Percentiles rank a stretch among this genome's conserved stretches.
phyloP scores from a whole-genome alignment of 768 basidiomycete species.

The Kwoniella sp. region DNA sequence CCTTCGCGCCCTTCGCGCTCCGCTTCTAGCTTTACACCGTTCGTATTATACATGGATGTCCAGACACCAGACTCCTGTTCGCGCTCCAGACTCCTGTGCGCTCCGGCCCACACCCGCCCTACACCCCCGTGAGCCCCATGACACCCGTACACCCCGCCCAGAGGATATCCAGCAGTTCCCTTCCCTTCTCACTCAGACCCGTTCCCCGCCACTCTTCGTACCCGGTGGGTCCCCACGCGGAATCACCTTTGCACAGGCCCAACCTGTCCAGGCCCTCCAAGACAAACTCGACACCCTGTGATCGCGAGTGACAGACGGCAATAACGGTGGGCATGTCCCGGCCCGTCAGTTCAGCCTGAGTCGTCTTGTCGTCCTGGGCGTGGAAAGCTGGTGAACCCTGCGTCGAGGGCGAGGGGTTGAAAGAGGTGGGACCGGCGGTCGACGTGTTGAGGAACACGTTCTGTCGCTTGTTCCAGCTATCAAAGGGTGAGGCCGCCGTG shows the following conservation, averaged over 20 bases:
- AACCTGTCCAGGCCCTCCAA: constrained; percentile 72
- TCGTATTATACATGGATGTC: no score
- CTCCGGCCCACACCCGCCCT: no score
- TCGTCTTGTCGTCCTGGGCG: constrained; percentile 5
- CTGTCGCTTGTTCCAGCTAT: constrained; percentile 5
- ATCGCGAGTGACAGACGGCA: constrained; percentile 51
- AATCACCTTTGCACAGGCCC: constrained; percentile 58
- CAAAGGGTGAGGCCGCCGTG: neutral
- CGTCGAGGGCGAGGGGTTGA: constrained; percentile 2
- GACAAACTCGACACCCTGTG: constrained; percentile 63
- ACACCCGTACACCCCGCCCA: constrained; percentile 49
- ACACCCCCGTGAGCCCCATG: constrained; percentile 37
- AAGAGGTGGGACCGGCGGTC: neutral
- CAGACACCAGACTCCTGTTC: no score
- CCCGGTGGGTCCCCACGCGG: constrained; percentile 53
- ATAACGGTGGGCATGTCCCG: constrained; percentile 60
- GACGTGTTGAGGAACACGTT: constrained; percentile 2
- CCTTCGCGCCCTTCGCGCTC: no score
- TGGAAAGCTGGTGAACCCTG: constrained; percentile 1
- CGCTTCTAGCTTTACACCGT: no score
- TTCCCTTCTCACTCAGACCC: constrained; percentile 43
- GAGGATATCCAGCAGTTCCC: constrained; percentile 44
- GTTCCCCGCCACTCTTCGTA: constrained; percentile 49
- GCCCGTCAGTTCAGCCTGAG: constrained; percentile 54
- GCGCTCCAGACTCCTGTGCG: no score